A percentile compares a stretch with the other conserved stretches of the same genome.
phyloP scores from a whole-genome alignment of 257 asterid genomes.

The Striga asiatica region DNA sequence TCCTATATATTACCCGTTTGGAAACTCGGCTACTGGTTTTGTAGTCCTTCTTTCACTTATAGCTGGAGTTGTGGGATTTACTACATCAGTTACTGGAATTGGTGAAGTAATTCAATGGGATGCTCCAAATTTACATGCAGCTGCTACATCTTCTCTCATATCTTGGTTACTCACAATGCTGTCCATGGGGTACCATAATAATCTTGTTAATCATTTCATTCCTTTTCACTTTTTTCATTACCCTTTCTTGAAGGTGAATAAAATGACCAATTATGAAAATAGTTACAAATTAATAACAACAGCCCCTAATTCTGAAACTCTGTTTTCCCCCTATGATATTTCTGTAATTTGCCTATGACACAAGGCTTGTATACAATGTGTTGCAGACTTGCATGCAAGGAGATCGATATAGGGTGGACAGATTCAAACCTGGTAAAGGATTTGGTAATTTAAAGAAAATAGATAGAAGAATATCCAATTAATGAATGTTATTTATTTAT shows the following conservation, averaged over 20 bases:
- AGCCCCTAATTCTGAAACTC: not conserved
- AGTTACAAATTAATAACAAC: too few species aligned
- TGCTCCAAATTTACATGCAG: slow-evolving; percentile 56
- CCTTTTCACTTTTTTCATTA: not conserved
- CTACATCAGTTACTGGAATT: slow-evolving; percentile 53
- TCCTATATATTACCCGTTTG: slow-evolving; percentile 72
- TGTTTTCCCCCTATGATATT: not conserved
- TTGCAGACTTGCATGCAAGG: slow-evolving; percentile 86
- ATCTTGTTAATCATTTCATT: not conserved
- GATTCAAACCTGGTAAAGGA: slow-evolving; percentile 52
- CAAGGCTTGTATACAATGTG: not conserved
- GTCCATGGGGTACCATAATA: slow-evolving; percentile 65
- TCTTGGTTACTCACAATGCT: slow-evolving; percentile 67
- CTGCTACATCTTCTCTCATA: slow-evolving; percentile 62
- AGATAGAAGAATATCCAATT: not conserved
- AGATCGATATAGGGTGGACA: slow-evolving; percentile 72
- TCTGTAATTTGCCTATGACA: not conserved
- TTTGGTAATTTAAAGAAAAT: not conserved
- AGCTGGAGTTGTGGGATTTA: slow-evolving; percentile 81
- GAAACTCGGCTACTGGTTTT: slow-evolving; percentile 84
- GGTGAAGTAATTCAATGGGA: slow-evolving; percentile 41
- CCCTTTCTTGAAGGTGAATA: not conserved
- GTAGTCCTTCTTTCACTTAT: slow-evolving; percentile 55
- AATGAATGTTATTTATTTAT: not conserved
- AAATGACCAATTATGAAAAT: too few species aligned